A percentile compares a stretch with the other conserved stretches of the same genome.
phyloP scores from a whole-genome alignment of 805 yeast species.

The Saccharomyces eubayanus region DNA sequence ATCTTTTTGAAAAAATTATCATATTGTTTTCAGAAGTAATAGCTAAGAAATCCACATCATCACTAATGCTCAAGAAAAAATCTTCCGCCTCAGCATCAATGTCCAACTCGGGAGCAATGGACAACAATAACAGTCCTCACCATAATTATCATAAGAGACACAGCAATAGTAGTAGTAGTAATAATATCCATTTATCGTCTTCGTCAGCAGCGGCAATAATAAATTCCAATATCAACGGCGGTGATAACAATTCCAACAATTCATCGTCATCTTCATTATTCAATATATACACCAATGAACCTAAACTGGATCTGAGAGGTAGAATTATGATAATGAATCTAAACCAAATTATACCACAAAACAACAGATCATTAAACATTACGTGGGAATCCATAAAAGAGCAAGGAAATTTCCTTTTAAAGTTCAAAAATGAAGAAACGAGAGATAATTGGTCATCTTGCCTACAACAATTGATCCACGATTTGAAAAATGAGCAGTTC shows the following conservation, averaged over 20 bases:
- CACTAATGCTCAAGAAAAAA: slow-evolving; percentile 35
- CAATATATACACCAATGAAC: slow-evolving; percentile 15
- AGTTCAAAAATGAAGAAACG: slow-evolving; percentile 76
- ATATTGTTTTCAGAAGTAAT: slow-evolving; percentile 54
- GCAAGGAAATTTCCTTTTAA: slow-evolving; percentile 74
- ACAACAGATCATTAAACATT: slow-evolving; percentile 53
- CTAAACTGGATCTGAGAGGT: slow-evolving; percentile 61
- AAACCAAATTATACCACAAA: slow-evolving; percentile 36
- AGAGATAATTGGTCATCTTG: slow-evolving; percentile 76
- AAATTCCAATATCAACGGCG: background rate
- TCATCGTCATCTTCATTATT: slow-evolving; percentile 7
- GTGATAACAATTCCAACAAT: slow-evolving; percentile 5
- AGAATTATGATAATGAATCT: slow-evolving; percentile 71
- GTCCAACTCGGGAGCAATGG: slow-evolving; percentile 5
- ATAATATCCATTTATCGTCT: slow-evolving; percentile 4
- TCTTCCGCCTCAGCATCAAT: slow-evolving; percentile 23
- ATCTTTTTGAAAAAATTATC: slow-evolving; percentile 68
- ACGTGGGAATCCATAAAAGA: slow-evolving; percentile 85
- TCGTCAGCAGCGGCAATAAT: background rate
- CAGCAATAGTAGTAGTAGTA: slow-evolving; percentile 1
- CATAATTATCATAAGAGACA: slow-evolving; percentile 3
- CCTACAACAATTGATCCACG: slow-evolving; percentile 35
- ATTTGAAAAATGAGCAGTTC: slow-evolving; percentile 22
- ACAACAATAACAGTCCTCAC: slow-evolving; percentile 8
- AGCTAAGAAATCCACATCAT: slow-evolving; percentile 42